Base-by-base conservation (phyloP, 129 eudicot genomes). In the Chrysanthemum lavandulifolium region DNA sequence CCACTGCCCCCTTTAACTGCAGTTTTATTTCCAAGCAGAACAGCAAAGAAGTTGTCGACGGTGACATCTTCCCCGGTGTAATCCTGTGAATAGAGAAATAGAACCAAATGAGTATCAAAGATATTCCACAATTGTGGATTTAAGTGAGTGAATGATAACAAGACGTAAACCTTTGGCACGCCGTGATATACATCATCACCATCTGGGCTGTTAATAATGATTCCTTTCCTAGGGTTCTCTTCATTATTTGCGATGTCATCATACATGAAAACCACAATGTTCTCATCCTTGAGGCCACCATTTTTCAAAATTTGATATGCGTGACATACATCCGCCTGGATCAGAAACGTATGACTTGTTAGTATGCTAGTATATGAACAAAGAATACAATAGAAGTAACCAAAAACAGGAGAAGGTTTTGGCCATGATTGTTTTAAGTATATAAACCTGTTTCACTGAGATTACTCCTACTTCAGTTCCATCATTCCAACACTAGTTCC, bases 101-200 rank as follows among this genome's bases (percentile, higher is more conserved):
- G 59, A 69, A 63, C 43, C 47, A 31, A 4, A 21, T 78, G 50
- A 82, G 81, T 50, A 65, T 75, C 61, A 51, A 43, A 27, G 6
- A 40, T 18, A 52, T 76, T 21, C 67, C 55, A 61, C 25, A 29
- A 49, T 63, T 36, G 25, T 14, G 27, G n/a, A 40, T 7, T 40
- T 7, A 43, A 49, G 45, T 13, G 18, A 48, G 36, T 7, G 13
- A 45, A 53, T 36, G 2, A 61, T 29, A 31, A 60, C 47, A 2
- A 1, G 47, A 40, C 51, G 69, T 70, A 29, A 25, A 90, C 99
- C 99, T 94, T 94, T 13, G 99, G 99, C 25, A 94, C 96, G 64
- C 97, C 99, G 23, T 83, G 78, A 68, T 94, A 94, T 7, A 94
- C 97, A 81, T 94, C 96, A 13, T 36, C 74, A n/a, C 99, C 99